Conservation (phyloP, 176 grass and related monocot species). For the Pontederia paniculata region DNA sequence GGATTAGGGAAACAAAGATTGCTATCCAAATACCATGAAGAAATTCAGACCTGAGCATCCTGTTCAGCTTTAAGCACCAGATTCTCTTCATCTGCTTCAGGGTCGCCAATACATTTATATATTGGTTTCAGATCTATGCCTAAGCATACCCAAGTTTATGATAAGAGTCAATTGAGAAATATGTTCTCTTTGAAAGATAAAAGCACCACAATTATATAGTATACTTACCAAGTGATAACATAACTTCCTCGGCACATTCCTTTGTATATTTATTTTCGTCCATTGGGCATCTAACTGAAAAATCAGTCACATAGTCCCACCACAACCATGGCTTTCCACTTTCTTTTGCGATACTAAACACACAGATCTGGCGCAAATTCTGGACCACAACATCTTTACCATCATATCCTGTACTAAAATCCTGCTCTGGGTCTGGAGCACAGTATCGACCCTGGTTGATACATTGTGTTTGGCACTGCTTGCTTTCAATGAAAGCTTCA, state of each 20-base stretch:
- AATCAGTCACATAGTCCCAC: slow-evolving; percentile 97
- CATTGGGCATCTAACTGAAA: slow-evolving; percentile 82
- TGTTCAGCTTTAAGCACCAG: slow-evolving; percentile 78
- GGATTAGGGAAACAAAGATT: too few relatives aligned
- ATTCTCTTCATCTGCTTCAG: slow-evolving; percentile 62
- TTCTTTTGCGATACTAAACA: slow-evolving; percentile 67
- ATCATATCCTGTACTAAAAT: slow-evolving; percentile 82
- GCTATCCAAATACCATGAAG: slow-evolving; percentile 3
- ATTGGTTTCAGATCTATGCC: slow-evolving; percentile 56
- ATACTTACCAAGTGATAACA: slow-evolving; percentile 62
- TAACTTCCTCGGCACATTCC: slow-evolving; percentile 52
- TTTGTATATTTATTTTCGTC: slow-evolving; percentile 73
- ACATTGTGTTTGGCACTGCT: slow-evolving; percentile 85
- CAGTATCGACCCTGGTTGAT: slow-evolving; percentile 89
- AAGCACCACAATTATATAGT: too few relatives aligned
- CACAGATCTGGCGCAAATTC: slow-evolving; percentile 69
- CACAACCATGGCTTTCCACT: slow-evolving; percentile 80
- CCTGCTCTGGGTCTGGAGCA: slow-evolving; percentile 82
- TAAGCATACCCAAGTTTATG: not conserved
- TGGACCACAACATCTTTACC: slow-evolving; percentile 74
- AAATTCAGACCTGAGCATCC: slow-evolving; percentile 51
- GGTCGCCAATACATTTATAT: slow-evolving; percentile 67
- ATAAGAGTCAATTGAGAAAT: too few relatives aligned
- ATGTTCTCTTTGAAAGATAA: too few relatives aligned
- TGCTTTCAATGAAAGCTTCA: slow-evolving; percentile 55